Evolutionary conservation across 2,329 filamentous ascomycete genomes (phyloP).

Genomic region (Botrytis byssoidea): DNA sequence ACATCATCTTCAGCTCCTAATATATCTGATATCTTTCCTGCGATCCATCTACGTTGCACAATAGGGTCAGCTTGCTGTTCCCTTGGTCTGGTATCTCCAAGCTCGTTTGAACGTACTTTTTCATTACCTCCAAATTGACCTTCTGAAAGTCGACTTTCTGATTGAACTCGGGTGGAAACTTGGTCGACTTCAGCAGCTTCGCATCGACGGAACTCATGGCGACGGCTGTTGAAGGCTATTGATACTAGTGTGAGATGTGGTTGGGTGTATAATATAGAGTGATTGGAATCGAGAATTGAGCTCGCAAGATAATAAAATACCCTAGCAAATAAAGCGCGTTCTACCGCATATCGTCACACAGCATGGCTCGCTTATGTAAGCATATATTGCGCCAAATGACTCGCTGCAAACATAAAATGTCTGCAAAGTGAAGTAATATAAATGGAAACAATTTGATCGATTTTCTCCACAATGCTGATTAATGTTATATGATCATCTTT

Average conservation of each 20-base stretch:
- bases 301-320: neutral
- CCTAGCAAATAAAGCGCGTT: constrained; percentile 2
- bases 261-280: neutral
- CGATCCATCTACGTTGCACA: constrained; percentile 73
- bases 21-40: constrained; percentile 80
- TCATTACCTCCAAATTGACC: constrained; percentile 96
- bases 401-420: neutral
- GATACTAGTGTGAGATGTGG: neutral
- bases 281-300: neutral
- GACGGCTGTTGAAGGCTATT: neutral
- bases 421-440: neutral
- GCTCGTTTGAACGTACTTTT: constrained; percentile 66
- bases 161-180: constrained; percentile 90
- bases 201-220: constrained; percentile 81
- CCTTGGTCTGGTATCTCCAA: constrained; percentile 22
- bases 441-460: neutral
- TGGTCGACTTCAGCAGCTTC: constrained; percentile 85
- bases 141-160: constrained; percentile 97
- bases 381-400: neutral
- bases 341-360: constrained; percentile 1
- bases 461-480: neutral
- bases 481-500: neutral
- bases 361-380: constrained; percentile 13
- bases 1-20: constrained; percentile 94
- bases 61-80: constrained; percentile 25